A percentile compares a stretch with the other conserved stretches of the same genome.
phyloP scores from a whole-genome alignment of 495 filamentous ascomycete species.

The Trichoderma reesei region DNA sequence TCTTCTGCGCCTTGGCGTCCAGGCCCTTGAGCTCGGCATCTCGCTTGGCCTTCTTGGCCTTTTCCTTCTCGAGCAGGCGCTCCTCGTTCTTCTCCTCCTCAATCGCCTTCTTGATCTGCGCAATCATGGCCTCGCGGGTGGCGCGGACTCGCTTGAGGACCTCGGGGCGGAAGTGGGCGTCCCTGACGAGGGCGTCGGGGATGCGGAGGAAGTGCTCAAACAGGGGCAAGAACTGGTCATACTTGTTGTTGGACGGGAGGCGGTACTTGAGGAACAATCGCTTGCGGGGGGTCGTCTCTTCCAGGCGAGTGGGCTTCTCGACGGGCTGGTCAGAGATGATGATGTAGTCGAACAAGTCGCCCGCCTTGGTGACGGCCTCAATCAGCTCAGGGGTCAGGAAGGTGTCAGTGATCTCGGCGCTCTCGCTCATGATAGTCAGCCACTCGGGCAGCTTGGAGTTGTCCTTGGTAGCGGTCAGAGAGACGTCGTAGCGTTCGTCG shows the following conservation, averaged over 20 bases:
- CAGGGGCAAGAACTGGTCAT: constrained; percentile 59
- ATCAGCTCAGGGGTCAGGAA: constrained; percentile 77
- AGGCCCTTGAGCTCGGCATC: constrained; percentile 72
- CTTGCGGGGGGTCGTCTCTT: constrained; percentile 78
- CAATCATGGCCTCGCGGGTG: constrained; percentile 72
- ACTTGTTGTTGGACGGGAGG: constrained; percentile 56
- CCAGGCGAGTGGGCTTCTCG: constrained; percentile 80
- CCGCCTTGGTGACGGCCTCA: constrained; percentile 68
- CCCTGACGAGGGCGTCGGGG: constrained; percentile 64
- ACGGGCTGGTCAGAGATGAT: constrained; percentile 85
- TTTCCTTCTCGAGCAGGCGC: constrained; percentile 64
- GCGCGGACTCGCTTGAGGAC: constrained; percentile 73
- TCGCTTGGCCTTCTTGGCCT: constrained; percentile 85
- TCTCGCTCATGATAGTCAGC: constrained; percentile 94
- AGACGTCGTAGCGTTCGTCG: constrained; percentile 89
- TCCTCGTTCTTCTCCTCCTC: constrained; percentile 96
- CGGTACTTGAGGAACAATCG: constrained; percentile 68
- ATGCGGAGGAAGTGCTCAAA: constrained; percentile 78
- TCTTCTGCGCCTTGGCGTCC: constrained; percentile 89
- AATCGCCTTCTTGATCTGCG: constrained; percentile 66
- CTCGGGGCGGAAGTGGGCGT: constrained; percentile 80
- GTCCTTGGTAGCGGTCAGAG: constrained; percentile 85
- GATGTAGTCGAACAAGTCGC: constrained; percentile 75
- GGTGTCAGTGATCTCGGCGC: constrained; percentile 84
- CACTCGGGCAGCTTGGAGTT: constrained; percentile 81